A percentile compares a stretch with the other conserved stretches of the same genome.
phyloP scores from a whole-genome alignment of 2,329 filamentous ascomycete species.

The Diaporthe batatas region DNA sequence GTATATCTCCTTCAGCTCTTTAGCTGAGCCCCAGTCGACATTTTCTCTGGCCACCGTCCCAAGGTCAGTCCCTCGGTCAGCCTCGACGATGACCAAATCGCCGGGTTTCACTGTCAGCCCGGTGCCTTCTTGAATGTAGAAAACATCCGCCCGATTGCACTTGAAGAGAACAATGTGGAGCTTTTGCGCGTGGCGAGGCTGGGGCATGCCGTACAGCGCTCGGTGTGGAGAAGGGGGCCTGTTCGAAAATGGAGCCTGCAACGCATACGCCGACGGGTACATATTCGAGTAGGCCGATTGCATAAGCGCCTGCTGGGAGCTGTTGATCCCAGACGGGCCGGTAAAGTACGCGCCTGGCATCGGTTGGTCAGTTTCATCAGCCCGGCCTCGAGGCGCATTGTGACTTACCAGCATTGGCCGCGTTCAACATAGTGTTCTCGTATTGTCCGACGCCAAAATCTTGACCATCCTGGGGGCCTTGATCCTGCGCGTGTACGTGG shows the following conservation, averaged over 20 bases:
- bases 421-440: constrained; percentile 52
- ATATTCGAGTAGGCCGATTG: constrained; percentile 56
- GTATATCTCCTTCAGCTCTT: constrained; percentile 90
- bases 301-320: constrained; percentile 54
- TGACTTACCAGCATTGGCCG: constrained; percentile 51
- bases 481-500: constrained; percentile 61
- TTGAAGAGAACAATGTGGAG: constrained; percentile 97
- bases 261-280: constrained; percentile 62
- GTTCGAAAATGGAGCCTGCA: constrained; percentile 60
- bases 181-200: constrained; percentile 75
- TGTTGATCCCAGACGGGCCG: constrained; percentile 49
- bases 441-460: constrained; percentile 58
- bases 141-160: constrained; percentile 93
- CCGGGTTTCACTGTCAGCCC: constrained; percentile 91
- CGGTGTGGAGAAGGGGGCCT: constrained; percentile 73
- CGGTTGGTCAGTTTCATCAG: constrained; percentile 47
- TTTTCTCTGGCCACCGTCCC: constrained; percentile 92
- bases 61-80: constrained; percentile 94
- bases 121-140: constrained; percentile 96
- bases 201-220: constrained; percentile 71
- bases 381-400: constrained; percentile 46
- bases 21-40: constrained; percentile 88
- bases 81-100: constrained; percentile 96
- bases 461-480: constrained; percentile 58
- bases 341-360: constrained; percentile 56